Conservation (phyloP, 192 early-diverging fungal species). For the Coemansia sp. region DNA sequence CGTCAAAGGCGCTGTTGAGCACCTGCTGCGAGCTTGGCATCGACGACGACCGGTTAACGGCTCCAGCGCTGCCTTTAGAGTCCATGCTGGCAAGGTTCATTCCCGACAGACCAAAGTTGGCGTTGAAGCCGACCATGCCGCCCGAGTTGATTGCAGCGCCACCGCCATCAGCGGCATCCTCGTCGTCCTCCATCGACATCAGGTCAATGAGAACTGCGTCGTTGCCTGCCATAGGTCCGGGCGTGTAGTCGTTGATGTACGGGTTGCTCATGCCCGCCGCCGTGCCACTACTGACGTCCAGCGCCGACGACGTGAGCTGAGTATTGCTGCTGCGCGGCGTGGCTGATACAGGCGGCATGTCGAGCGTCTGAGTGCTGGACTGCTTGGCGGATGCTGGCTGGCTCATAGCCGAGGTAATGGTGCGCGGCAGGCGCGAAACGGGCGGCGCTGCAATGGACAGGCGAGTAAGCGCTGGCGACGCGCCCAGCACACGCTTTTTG, state of each 20-base stretch:
- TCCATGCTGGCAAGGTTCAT: conserved; percentile 45
- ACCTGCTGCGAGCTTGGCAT: conserved; percentile 39
- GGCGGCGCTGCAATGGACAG: conserved; percentile 50
- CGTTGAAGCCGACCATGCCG: conserved; percentile 56
- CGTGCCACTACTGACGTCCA: conserved; percentile 25
- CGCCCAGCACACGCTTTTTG: conserved; percentile 51
- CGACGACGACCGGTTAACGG: not conserved
- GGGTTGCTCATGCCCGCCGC: conserved; percentile 50
- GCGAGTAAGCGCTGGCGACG: conserved; percentile 44
- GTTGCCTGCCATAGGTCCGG: conserved; percentile 30
- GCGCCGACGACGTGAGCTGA: conserved; percentile 38
- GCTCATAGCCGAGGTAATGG: conserved; percentile 15
- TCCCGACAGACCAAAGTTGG: conserved; percentile 50
- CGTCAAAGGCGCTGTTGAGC: conserved; percentile 54
- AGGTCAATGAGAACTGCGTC: conserved; percentile 53
- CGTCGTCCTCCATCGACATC: conserved; percentile 56
- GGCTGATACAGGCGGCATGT: conserved; percentile 1
- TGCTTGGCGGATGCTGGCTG: conserved; percentile 12
- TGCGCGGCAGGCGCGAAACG: conserved; percentile 45
- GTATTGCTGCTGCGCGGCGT: conserved; percentile 30
- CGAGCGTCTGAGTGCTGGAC: not conserved
- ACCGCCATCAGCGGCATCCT: conserved; percentile 22
- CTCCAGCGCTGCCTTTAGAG: not conserved
- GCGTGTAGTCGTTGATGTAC: conserved; percentile 50
- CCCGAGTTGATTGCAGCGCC: conserved; percentile 33